Conservation (phyloP, 176 grass and related monocot genomes). For the Canna indica region DNA sequence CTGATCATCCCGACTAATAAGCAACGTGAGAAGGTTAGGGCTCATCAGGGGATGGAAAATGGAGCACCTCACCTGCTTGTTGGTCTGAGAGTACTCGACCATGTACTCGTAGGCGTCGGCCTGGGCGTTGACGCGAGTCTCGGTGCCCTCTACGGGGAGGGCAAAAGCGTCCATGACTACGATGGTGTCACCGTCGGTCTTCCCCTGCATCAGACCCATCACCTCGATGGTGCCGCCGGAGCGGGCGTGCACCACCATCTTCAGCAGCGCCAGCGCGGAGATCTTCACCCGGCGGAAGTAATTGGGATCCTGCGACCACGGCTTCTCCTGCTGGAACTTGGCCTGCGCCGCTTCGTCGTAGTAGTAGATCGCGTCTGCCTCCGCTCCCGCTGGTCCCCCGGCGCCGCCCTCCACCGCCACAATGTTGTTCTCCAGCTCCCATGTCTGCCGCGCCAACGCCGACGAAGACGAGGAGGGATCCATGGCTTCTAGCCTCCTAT, state of each 20-base stretch:
- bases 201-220: constrained; percentile 99
- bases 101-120: constrained; percentile 94
- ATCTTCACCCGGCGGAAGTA: constrained; percentile 72
- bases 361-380: constrained; percentile 75
- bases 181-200: constrained; percentile 70
- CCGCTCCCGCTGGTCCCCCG: constrained; percentile 18
- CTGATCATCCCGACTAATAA: neutral
- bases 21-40: neutral
- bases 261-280: constrained; percentile 79
- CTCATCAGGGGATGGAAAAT: too few species aligned
- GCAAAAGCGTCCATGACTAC: constrained; percentile 97
- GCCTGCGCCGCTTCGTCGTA: constrained; percentile 54
- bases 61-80: constrained; percentile 60
- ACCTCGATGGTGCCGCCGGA: constrained; percentile 83
- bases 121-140: constrained; percentile 88
- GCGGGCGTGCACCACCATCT: constrained; percentile 93
- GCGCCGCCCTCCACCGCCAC: constrained; percentile 22
- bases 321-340: constrained; percentile 60
- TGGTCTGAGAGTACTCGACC: constrained; percentile 87
- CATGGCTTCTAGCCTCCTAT: neutral
- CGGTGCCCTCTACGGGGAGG: constrained; percentile 89
- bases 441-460: constrained; percentile 57
- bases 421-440: constrained; percentile 95
- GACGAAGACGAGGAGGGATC: neutral
- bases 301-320: constrained; percentile 65